These are phyloP conservation scores for Lactarius quietus DNA, from an alignment of 768 basidiomycete species.

Conservation along the genomic window DNA sequence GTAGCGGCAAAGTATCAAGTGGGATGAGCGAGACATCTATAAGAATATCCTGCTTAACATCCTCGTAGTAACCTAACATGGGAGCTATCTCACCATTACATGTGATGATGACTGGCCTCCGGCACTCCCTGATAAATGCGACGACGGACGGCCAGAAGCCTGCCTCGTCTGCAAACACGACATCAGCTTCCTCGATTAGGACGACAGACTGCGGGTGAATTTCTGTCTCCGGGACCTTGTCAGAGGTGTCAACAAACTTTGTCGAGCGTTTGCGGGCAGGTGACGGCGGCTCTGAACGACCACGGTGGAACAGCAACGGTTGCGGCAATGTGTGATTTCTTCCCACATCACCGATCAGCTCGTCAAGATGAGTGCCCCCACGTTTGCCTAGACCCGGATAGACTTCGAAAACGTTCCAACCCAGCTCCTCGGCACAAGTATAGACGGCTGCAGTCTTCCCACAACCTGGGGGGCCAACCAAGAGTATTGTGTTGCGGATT, in stretches of 20 bases:
- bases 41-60: constrained; percentile 13
- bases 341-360: constrained; percentile 87
- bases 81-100: constrained; percentile 78
- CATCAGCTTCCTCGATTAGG: constrained; percentile 92
- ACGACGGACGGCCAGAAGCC: constrained; percentile 85
- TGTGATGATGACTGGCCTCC: constrained; percentile 87
- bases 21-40: constrained; percentile 76
- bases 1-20: constrained; percentile 67
- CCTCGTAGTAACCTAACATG: constrained; percentile 10
- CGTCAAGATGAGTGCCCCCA: constrained; percentile 70
- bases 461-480: constrained; percentile 75
- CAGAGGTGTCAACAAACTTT: not conserved
- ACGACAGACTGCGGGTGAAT: constrained; percentile 70
- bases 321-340: constrained; percentile 69
- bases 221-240: not conserved
- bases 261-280: constrained; percentile 7
- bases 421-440: constrained; percentile 90
- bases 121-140: constrained; percentile 76
- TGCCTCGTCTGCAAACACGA: constrained; percentile 81
- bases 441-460: constrained; percentile 94
- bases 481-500: constrained; percentile 83
- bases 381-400: constrained; percentile 94
- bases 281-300: constrained; percentile 24
- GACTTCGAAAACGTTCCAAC: constrained; percentile 96
- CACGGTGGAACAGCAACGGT: constrained; percentile 18